Evolutionary conservation across 805 yeast genomes (phyloP).

Genomic region (Suhomyces kilbournensis): DNA sequence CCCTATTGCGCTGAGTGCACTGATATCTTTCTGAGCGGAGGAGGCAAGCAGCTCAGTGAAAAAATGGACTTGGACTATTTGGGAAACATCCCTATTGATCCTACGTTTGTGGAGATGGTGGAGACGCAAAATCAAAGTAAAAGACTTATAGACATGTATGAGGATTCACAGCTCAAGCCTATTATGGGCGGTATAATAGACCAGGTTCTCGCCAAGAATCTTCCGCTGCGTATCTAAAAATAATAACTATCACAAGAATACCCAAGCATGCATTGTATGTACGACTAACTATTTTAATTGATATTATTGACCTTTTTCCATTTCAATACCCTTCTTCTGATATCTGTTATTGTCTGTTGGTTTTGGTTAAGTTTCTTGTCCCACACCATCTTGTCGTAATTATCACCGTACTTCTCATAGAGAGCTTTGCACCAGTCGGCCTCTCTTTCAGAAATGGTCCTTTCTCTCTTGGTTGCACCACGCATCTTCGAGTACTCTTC

Average conservation of each 20-base stretch:
- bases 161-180: slow-evolving; percentile 33
- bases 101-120: slow-evolving; percentile 82
- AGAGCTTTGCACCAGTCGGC: slow-evolving; percentile 63
- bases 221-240: slow-evolving; percentile 19
- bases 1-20: slow-evolving; percentile 93
- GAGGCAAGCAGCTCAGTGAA: slow-evolving; percentile 73
- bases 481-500: slow-evolving; percentile 46
- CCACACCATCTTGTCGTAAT: slow-evolving; percentile 88
- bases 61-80: slow-evolving; percentile 62
- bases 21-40: slow-evolving; percentile 89
- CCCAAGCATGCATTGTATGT: background rate
- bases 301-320: slow-evolving; percentile 57
- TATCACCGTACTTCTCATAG: slow-evolving; percentile 78
- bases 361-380: slow-evolving; percentile 78
- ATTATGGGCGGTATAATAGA: slow-evolving; percentile 36
- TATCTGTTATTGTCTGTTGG: slow-evolving; percentile 84
- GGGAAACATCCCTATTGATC: slow-evolving; percentile 92
- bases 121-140: slow-evolving; percentile 52
- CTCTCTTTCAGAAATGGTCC: slow-evolving; percentile 70
- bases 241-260: background rate
- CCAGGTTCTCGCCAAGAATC: slow-evolving; percentile 28
- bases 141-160: slow-evolving; percentile 33
- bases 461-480: slow-evolving; percentile 51
- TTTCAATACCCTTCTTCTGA: slow-evolving; percentile 64
- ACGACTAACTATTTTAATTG: slow-evolving; percentile 5